Percentiles rank a stretch among this genome's conserved stretches.
Evolutionary conservation across 192 early-diverging fungal genomes (phyloP).

Genomic region (Coemansia sp.): DNA sequence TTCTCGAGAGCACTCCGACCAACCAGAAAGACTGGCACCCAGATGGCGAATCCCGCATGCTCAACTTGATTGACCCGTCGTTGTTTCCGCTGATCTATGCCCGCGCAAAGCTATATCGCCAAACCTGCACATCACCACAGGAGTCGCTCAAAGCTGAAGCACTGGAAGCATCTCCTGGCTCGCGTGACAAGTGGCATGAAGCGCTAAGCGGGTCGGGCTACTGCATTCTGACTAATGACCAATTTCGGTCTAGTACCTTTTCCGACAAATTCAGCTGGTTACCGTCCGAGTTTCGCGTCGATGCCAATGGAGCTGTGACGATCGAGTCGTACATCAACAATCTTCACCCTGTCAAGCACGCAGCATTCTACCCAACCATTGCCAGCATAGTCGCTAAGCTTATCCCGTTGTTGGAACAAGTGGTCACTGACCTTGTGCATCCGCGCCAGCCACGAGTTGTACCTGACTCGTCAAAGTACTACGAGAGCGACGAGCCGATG

Average conservation of each 20-base stretch:
- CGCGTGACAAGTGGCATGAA: constrained; percentile 10
- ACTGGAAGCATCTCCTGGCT: constrained; percentile 25
- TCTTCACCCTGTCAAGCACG: constrained; percentile 59
- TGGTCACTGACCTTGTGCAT: constrained; percentile 36
- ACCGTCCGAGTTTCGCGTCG: constrained; percentile 65
- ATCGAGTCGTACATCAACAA: constrained; percentile 78
- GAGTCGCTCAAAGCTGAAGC: constrained; percentile 14
- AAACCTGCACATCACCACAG: constrained; percentile 18
- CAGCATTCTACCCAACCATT: constrained; percentile 58
- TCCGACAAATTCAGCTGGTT: constrained; percentile 58
- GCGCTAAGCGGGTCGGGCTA: neutral
- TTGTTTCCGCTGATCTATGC: constrained; percentile 51
- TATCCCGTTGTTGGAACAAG: constrained; percentile 67
- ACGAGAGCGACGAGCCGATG: neutral
- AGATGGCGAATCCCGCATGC: constrained; percentile 51
- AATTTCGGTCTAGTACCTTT: too few species aligned
- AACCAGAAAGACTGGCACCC: constrained; percentile 45
- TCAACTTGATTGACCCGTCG: constrained; percentile 59
- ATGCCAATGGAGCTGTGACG: constrained; percentile 45
- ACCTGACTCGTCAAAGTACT: neutral
- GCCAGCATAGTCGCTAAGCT: constrained; percentile 56
- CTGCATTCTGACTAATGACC: neutral
- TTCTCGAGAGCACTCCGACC: neutral
- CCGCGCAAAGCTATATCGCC: constrained; percentile 7
- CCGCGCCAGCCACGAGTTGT: neutral